Evolutionary conservation across 768 basidiomycete genomes (phyloP), one percentile per base, ranked within the genome.

Genomic region (Kockovaella imperatae): DNA sequence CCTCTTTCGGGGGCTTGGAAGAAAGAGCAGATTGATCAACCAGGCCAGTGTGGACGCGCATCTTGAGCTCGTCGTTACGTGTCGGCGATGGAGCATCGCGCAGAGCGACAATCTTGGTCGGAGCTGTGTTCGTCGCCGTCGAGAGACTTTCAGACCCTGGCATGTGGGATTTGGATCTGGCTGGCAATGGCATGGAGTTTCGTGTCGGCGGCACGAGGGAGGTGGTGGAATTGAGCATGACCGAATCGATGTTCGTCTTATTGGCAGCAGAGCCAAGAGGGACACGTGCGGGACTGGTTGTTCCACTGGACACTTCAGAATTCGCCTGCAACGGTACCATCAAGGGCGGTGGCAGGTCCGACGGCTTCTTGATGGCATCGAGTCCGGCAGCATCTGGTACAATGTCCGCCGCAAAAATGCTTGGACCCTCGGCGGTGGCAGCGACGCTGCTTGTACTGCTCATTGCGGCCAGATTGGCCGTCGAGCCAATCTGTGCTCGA

Each of bases 21-120:
- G 93, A 95, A 59, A 96, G 79, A 44, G 82, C 90, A 23, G 81
- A 81, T 68, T 84, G 84, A 68, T 96, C 95, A 25, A 97, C 84
- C 2, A 91, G 83, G 53, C 91, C 93, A 58, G 87, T 84, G 65
- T 97, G 93, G 34, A 86, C 79, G 10, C 89, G 80, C 32, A 96
- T 60, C 40, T 64, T 65, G 42, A 45, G 43, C 24, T 74, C 77
- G 31, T 77, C 78, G 54, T 74, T 75, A 32, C 72, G 64, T 53
- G 68, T 45, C 26, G 15, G 47, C 35, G 26, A 44, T 7, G 26
- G 49, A 42, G 17, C 36, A 8, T 39, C 11, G 21, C 36, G 31
- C 5, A 44, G 34, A 21, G 47, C 41, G 17, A 53, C 45, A 5
- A 26, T 21, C 23, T 29, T 15, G 31, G 28, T 14, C 20, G 49